These are phyloP conservation scores for Nigrospora osmanthi DNA, from an alignment of 2,329 filamentous ascomycete species.

Conservation along the genomic window DNA sequence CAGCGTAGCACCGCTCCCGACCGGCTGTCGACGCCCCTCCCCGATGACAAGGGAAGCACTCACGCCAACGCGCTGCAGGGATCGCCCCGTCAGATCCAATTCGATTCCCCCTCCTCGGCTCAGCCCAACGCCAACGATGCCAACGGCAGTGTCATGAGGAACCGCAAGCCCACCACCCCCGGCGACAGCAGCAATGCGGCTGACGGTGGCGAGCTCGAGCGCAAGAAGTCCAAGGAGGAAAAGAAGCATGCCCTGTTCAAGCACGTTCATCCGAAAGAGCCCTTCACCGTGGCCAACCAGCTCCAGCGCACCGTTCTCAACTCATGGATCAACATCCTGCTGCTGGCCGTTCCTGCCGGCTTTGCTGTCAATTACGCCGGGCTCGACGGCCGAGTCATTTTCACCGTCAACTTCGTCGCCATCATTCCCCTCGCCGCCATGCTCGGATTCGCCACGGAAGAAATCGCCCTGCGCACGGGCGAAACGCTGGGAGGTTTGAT, in stretches of 20 bases:
- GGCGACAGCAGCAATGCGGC: conserved; percentile 11
- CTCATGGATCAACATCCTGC: conserved; percentile 80
- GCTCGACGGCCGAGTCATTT: conserved; percentile 39
- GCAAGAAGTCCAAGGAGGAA: conserved; percentile 31
- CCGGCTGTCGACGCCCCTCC: neutral
- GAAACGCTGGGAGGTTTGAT: conserved; percentile 83
- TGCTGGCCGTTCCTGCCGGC: conserved; percentile 71
- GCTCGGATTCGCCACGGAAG: conserved; percentile 83
- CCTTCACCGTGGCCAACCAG: conserved; percentile 57
- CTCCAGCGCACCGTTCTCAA: conserved; percentile 67
- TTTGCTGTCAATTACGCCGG: conserved; percentile 66
- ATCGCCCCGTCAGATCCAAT: too few relatives aligned
- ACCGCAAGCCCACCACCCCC: neutral
- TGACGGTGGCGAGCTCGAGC: conserved; percentile 18
- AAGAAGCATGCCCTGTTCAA: conserved; percentile 33
- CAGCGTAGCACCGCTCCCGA: neutral
- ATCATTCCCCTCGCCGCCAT: conserved; percentile 86
- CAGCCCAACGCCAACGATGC: too few relatives aligned
- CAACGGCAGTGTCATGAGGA: too few relatives aligned
- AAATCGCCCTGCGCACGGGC: conserved; percentile 73
- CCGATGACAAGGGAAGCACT: too few relatives aligned
- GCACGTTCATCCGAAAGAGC: conserved; percentile 38
- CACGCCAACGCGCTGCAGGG: too few relatives aligned
- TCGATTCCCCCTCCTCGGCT: too few relatives aligned
- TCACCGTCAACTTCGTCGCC: conserved; percentile 88